These are phyloP conservation scores for Fraxinus nigra DNA, from an alignment of 305 asterid genomes.

Conservation along the genomic window DNA sequence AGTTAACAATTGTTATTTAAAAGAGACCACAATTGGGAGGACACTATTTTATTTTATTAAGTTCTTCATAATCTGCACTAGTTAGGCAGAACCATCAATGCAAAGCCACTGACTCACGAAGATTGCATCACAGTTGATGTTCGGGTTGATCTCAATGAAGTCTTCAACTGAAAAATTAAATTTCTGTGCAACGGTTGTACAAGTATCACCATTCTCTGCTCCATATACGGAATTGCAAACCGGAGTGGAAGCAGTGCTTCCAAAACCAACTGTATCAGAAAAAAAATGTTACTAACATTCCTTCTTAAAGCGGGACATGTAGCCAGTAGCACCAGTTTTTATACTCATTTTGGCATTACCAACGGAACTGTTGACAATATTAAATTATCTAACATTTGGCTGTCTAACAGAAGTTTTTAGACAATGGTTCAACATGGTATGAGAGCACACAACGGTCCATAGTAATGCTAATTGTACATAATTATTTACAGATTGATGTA, in stretches of 20 bases:
- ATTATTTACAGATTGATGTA: too few species aligned
- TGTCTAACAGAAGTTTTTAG: too few species aligned
- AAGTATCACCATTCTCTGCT: constrained; percentile 29
- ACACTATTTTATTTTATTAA: not conserved
- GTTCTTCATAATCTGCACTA: not conserved
- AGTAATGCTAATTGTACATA: too few species aligned
- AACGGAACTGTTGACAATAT: not conserved
- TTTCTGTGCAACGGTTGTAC: constrained; percentile 14
- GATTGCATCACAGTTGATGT: constrained; percentile 24
- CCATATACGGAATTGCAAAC: not conserved
- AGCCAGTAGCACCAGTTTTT: not conserved
- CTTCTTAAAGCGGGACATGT: not conserved
- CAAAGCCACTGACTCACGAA: constrained; percentile 35
- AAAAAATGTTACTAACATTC: not conserved
- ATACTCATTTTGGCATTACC: not conserved
- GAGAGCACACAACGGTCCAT: too few species aligned
- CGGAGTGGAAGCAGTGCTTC: not conserved
- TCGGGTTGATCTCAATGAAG: constrained; percentile 25
- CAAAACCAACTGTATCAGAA: not conserved
- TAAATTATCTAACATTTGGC: too few species aligned
- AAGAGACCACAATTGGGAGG: not conserved
- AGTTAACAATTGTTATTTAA: not conserved
- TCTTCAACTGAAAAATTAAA: constrained; percentile 12
- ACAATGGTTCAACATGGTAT: too few species aligned
- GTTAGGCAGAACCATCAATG: constrained; percentile 23